Evolutionary conservation across 805 yeast genomes (phyloP).

Genomic region (Brettanomyces naardenensis): DNA sequence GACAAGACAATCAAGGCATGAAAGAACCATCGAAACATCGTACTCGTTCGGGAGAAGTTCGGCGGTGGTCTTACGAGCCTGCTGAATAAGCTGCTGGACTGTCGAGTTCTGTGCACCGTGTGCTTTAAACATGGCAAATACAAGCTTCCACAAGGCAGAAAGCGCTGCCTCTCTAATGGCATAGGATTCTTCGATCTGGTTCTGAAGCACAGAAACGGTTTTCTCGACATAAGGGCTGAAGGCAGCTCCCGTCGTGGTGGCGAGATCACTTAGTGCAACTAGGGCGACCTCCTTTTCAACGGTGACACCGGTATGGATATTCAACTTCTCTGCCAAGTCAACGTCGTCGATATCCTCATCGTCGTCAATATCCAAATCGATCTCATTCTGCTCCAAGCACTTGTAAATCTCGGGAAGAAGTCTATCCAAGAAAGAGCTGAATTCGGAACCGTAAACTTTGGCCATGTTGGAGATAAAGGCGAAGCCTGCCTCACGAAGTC

Average conservation of each 20-base stretch:
- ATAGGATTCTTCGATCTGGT: slow-evolving; percentile 77
- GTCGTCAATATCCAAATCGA: slow-evolving; percentile 44
- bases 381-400: slow-evolving; percentile 83
- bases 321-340: slow-evolving; percentile 61
- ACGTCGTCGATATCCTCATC: slow-evolving; percentile 48
- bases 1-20: slow-evolving; percentile 65
- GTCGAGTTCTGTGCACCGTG: slow-evolving; percentile 46
- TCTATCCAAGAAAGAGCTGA: slow-evolving; percentile 67
- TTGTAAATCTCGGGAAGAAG: slow-evolving; percentile 78
- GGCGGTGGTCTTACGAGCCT: slow-evolving; percentile 61
- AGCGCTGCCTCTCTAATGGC: slow-evolving; percentile 88
- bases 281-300: slow-evolving; percentile 95
- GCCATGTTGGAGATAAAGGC: slow-evolving; percentile 92
- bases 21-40: slow-evolving; percentile 74
- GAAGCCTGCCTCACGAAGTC: slow-evolving; percentile 91
- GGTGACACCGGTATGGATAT: slow-evolving; percentile 90
- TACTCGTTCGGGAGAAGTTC: slow-evolving; percentile 67
- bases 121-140: slow-evolving; percentile 55
- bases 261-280: slow-evolving; percentile 82
- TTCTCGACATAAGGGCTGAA: slow-evolving; percentile 73
- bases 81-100: slow-evolving; percentile 50
- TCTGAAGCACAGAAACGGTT: slow-evolving; percentile 52
- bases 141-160: slow-evolving; percentile 75
- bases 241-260: slow-evolving; percentile 74
- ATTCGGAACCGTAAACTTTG: slow-evolving; percentile 86